Evolutionary conservation across 2,329 filamentous ascomycete genomes (phyloP), one percentile per base, ranked within the genome.

Genomic region (Aspergillus melleus): DNA sequence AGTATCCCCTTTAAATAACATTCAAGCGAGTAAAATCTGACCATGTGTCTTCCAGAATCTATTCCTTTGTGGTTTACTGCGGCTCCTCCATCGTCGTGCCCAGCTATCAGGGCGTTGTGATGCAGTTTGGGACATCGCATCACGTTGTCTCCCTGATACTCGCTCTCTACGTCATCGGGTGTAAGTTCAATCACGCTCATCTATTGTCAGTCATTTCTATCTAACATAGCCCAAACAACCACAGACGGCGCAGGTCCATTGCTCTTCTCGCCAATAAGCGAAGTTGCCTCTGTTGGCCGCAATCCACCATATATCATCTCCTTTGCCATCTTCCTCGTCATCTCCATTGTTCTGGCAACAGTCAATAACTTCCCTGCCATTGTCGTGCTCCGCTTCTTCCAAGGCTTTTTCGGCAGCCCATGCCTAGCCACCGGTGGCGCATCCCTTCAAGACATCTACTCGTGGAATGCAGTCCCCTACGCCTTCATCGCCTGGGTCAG

Each of bases 301-400:
- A 90, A 88, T 66, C 84, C 85, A 0, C 83, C 88, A 6, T 91
- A 91, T 72, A 83, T 89, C 39, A 71, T 84, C 64, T 88, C 88
- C 10, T 88, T 91, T 77, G 83, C 84, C 59, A 77, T 91, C 29
- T 91, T 90, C 70, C 85, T 89, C 52, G 81, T 90, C 61, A 73
- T 91, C 11, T 85, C 83, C 6, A 81, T 91, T 16, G 88, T 88
- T 0, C 85, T 87, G 0, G 85, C 87, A 0, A 72, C 90, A 0
- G 85, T 85, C 3, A 74, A 83, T 49, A 89, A 87, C 75, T 89
- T 87, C 55, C 76, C 84, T 0, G 86, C 86, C 0, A 78, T 91
- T 10, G 80, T 90, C 66, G 84, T 88, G 2, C 77, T 88, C 2
- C 82, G 87, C 1, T 89, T 89, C 73, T 73, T 89, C 4, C 84